Conservation (phyloP, 2,329 filamentous ascomycete genomes). For the Nectriaceae sp. region DNA sequence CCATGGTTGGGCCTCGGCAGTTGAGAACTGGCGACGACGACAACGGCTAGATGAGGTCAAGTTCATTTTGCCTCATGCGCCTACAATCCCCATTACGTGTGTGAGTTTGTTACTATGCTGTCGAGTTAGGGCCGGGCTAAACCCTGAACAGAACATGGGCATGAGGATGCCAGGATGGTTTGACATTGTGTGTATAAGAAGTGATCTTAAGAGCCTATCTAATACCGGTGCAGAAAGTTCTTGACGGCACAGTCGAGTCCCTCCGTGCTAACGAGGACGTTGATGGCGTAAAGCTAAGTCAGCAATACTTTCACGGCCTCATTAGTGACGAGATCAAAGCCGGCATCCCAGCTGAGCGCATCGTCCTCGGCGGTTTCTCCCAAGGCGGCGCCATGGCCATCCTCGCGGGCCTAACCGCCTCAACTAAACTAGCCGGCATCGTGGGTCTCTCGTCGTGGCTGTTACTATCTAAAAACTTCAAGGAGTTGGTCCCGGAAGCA, state of each 20-base stretch:
- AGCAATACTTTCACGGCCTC: conserved; percentile 75
- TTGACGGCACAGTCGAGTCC: conserved; percentile 35
- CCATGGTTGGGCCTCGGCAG: conserved; percentile 76
- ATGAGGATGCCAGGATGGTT: conserved; percentile 81
- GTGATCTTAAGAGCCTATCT: not conserved
- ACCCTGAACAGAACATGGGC: conserved; percentile 23
- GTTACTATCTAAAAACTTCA: conserved; percentile 57
- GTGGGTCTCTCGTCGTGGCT: conserved; percentile 84
- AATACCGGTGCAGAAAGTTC: conserved; percentile 28
- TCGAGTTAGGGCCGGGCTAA: conserved; percentile 12
- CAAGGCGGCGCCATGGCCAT: conserved; percentile 88
- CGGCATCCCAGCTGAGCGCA: conserved; percentile 79
- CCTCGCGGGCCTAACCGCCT: conserved; percentile 74
- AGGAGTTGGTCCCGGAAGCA: conserved; percentile 37
- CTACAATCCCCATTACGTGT: conserved; percentile 79
- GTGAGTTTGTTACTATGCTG: conserved; percentile 25
- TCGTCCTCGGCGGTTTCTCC: conserved; percentile 84
- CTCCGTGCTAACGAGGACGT: conserved; percentile 59
- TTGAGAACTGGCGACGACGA: conserved; percentile 83
- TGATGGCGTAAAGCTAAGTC: conserved; percentile 70
- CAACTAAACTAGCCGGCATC: conserved; percentile 79
- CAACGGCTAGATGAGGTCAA: conserved; percentile 85
- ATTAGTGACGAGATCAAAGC: conserved; percentile 79
- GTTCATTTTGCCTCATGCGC: conserved; percentile 93
- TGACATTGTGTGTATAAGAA: conserved; percentile 61